Percentiles rank a stretch among this genome's conserved stretches.
phyloP scores from a whole-genome alignment of 164 flowering plant species.

The Umbilicus rupestris region DNA sequence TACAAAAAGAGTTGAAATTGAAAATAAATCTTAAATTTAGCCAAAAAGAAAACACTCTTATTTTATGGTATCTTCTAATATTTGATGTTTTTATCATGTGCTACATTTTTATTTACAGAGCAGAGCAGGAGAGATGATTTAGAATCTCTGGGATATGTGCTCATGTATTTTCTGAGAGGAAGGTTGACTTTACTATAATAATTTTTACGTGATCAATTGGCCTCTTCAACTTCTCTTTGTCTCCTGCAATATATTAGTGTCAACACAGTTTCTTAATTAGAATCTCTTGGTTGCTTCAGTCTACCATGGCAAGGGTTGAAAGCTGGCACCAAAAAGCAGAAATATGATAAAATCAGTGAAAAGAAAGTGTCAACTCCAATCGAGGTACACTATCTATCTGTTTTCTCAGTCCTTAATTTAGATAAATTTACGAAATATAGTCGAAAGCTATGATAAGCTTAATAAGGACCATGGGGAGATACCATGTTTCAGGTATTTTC shows the following conservation, averaged over 20 bases:
- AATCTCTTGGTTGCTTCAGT: slow-evolving; percentile 19
- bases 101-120: slow-evolving; percentile 26
- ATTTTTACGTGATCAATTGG: neutral
- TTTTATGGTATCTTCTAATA: neutral
- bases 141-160: slow-evolving; percentile 69
- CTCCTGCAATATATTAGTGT: neutral
- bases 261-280: neutral
- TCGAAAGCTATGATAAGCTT: too few species aligned
- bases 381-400: slow-evolving; percentile 36
- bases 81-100: neutral
- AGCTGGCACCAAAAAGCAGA: slow-evolving; percentile 66
- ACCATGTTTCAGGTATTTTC: too few species aligned
- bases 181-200: slow-evolving; percentile 22
- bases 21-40: neutral
- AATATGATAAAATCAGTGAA: slow-evolving; percentile 61
- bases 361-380: slow-evolving; percentile 56
- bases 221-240: slow-evolving; percentile 7
- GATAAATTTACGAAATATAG: too few species aligned
- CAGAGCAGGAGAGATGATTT: slow-evolving; percentile 77
- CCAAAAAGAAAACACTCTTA: neutral
- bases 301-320: slow-evolving; percentile 73
- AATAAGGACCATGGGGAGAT: too few species aligned
- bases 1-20: neutral
- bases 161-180: slow-evolving; percentile 69
- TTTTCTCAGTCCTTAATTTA: too few species aligned